phyloP scores from a whole-genome alignment of 805 yeast genomes.

The Metschnikowia baotianmanensis region DNA sequence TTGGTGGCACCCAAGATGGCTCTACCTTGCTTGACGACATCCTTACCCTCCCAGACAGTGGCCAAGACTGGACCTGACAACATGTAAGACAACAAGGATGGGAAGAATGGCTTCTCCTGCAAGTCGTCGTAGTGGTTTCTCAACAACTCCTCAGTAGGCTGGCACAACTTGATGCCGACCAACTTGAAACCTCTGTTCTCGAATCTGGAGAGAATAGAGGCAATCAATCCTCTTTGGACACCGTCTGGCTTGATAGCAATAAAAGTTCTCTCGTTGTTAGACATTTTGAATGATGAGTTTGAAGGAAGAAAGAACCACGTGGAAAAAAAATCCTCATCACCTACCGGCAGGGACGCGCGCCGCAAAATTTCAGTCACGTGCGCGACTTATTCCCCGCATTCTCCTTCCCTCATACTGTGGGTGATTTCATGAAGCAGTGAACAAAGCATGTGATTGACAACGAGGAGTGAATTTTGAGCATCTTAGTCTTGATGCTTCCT shows the following conservation, averaged over 20 bases:
- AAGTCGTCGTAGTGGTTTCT: constrained; percentile 95
- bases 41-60: constrained; percentile 99
- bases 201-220: constrained; percentile 88
- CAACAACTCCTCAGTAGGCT: constrained; percentile 83
- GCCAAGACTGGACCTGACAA: constrained; percentile 97
- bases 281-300: constrained; percentile 35
- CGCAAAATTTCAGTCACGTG: constrained; percentile 6
- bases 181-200: constrained; percentile 97
- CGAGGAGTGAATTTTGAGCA: too few relatives aligned
- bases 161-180: constrained; percentile 89
- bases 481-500: too few relatives aligned
- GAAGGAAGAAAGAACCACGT: not conserved
- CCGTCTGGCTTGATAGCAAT: constrained; percentile 98
- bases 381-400: constrained; percentile 1
- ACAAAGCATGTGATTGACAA: too few relatives aligned
- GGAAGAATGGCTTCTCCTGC: constrained; percentile 96
- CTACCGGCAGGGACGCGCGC: constrained; percentile 2
- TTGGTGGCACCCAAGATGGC: constrained; percentile 97
- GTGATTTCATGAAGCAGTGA: too few relatives aligned
- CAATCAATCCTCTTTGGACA: constrained; percentile 97
- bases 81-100: constrained; percentile 95
- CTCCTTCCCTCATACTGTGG: not conserved
- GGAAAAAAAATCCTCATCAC: constrained; percentile 4
- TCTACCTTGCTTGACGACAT: constrained; percentile 98
- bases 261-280: constrained; percentile 77